Conservation (phyloP, 2,329 filamentous ascomycete species). For the Colletotrichum spaethianum region DNA sequence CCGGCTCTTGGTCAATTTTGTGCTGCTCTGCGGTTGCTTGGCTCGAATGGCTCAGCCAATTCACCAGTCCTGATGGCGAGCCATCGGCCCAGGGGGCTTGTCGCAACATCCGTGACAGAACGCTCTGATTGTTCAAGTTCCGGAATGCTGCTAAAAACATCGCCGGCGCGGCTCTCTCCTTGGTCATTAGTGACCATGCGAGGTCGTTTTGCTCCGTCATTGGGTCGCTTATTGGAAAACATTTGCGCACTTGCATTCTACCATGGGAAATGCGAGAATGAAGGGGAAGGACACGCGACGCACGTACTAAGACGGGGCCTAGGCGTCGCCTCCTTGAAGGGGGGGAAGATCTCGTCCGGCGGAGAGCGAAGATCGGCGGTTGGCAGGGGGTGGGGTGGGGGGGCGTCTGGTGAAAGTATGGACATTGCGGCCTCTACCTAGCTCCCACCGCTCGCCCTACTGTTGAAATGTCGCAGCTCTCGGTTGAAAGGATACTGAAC, state of each 20-base stretch:
- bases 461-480: neutral
- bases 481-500: neutral
- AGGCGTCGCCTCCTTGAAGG: constrained; percentile 10
- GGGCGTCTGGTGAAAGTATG: neutral
- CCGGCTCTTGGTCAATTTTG: neutral
- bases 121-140: neutral
- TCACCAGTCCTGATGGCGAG: neutral
- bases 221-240: constrained; percentile 1
- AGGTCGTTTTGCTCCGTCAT: neutral
- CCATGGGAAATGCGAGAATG: neutral
- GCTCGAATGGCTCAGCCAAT: neutral
- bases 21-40: neutral
- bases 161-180: neutral
- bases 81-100: neutral
- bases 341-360: constrained; percentile 30
- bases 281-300: constrained; percentile 4
- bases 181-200: neutral
- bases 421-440: neutral
- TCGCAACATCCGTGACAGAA: neutral
- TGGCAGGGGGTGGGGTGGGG: neutral
- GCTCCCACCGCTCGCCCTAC: neutral
- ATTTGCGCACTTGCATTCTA: neutral
- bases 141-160: constrained; percentile 14
- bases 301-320: constrained; percentile 16
- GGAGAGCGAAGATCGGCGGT: constrained; percentile 21